A percentile compares a stretch with the other conserved stretches of the same genome.
phyloP scores from a whole-genome alignment of 352 stramenopile species.

The Globisporangium canariense region DNA sequence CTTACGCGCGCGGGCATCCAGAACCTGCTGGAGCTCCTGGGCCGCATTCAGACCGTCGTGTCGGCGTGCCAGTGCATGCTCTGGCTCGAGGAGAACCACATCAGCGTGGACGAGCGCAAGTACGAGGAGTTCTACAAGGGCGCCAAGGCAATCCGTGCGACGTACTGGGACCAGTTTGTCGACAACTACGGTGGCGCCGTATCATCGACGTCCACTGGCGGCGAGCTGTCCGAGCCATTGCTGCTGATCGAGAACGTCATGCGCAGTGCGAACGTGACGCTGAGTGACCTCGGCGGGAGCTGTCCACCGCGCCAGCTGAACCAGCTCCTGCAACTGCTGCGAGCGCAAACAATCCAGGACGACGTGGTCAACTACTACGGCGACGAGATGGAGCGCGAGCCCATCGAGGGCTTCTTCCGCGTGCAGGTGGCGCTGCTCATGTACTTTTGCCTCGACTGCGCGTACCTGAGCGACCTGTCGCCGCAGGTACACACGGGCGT shows the following conservation, averaged over 20 bases:
- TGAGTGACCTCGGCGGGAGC: constrained; percentile 31
- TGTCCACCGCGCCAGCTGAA: constrained; percentile 46
- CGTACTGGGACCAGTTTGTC: constrained; percentile 65
- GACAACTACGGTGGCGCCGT: constrained; percentile 55
- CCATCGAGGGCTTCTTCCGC: constrained; percentile 75
- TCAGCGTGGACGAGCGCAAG: constrained; percentile 38
- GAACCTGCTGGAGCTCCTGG: constrained; percentile 66
- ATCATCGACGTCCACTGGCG: constrained; percentile 44
- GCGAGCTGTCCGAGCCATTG: constrained; percentile 35
- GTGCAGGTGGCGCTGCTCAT: constrained; percentile 68
- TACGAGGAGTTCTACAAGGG: constrained; percentile 73
- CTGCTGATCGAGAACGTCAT: constrained; percentile 76
- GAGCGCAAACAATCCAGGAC: constrained; percentile 38
- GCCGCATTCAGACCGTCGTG: constrained; percentile 51
- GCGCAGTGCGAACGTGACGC: constrained; percentile 48
- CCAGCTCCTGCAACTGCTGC: constrained; percentile 55
- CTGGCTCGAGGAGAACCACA: constrained; percentile 59
- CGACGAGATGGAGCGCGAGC: constrained; percentile 58
- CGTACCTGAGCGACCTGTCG: constrained; percentile 56
- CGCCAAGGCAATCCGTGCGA: constrained; percentile 43
- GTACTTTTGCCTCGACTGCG: constrained; percentile 77
- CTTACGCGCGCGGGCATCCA: constrained; percentile 63
- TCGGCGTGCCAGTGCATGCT: constrained; percentile 60
- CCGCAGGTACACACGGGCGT: constrained; percentile 42
- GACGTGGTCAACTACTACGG: constrained; percentile 62